Conservation (phyloP, 2,329 filamentous ascomycete genomes). For the Cytospora piceae region DNA sequence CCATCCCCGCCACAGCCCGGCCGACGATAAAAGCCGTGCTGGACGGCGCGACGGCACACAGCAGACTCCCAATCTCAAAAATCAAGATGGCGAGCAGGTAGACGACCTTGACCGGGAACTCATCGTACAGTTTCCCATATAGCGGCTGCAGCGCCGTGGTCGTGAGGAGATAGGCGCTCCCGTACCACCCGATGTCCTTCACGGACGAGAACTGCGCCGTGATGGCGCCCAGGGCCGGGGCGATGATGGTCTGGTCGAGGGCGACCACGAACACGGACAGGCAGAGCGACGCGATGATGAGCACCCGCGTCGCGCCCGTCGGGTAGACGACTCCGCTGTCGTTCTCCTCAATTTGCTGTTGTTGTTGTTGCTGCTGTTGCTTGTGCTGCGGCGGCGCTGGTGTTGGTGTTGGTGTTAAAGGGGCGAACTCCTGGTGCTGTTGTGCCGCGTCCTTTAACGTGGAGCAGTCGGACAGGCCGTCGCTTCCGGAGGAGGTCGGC, state of each 20-base stretch:
- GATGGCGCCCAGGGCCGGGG: conserved; percentile 57
- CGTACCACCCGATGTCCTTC: conserved; percentile 58
- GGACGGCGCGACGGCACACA: conserved; percentile 48
- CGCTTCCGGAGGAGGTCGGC: background rate
- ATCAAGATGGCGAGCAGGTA: conserved; percentile 45
- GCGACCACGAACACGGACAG: conserved; percentile 53
- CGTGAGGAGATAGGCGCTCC: conserved; percentile 53
- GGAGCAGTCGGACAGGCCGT: background rate
- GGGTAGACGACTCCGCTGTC: conserved; percentile 42
- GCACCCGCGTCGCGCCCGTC: conserved; percentile 42
- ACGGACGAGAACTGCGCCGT: conserved; percentile 49
- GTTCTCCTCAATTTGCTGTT: conserved; percentile 29
- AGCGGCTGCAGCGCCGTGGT: conserved; percentile 54
- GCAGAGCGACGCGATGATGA: conserved; percentile 50
- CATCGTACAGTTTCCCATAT: conserved; percentile 54
- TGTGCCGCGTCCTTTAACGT: background rate
- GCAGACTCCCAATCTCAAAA: conserved; percentile 41
- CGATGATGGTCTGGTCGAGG: conserved; percentile 57
- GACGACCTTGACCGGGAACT: conserved; percentile 52
- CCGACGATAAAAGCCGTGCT: conserved; percentile 56
- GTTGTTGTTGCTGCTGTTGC: background rate
- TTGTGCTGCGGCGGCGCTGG: background rate
- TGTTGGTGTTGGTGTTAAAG: background rate
- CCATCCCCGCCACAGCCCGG: conserved; percentile 55
- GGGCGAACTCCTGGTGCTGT: background rate